Evolutionary conservation across 2,329 filamentous ascomycete species (phyloP).

Genomic region (Stachybotrys chartarum): DNA sequence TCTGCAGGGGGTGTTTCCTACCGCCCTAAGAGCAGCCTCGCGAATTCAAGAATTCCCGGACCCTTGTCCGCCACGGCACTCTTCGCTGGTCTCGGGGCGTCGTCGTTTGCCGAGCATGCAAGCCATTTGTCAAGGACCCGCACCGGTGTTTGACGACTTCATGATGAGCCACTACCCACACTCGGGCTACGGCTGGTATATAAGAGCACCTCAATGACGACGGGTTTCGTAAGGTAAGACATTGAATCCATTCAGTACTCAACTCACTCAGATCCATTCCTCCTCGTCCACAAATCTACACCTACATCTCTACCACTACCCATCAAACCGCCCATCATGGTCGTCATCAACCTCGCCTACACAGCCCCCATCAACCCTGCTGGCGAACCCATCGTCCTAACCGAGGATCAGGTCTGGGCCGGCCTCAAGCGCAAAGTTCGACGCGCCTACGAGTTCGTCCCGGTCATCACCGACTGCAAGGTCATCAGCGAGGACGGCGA

Average conservation of each 20-base stretch:
- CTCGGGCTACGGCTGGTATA: not conserved
- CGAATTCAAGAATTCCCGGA: no score
- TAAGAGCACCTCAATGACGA: not conserved
- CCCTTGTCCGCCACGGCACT: no score
- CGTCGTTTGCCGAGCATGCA: no score
- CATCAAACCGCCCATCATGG: conserved; percentile 15
- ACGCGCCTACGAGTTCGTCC: conserved; percentile 27
- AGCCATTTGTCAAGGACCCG: no score
- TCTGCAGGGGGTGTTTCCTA: no score
- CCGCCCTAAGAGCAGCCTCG: no score
- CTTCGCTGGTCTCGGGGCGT: no score
- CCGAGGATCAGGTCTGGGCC: conserved; percentile 24
- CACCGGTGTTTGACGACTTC: no score
- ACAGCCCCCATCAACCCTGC: conserved; percentile 27
- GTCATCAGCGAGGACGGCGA: conserved; percentile 20
- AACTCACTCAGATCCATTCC: not conserved
- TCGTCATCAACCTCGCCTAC: conserved; percentile 21
- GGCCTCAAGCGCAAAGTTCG: conserved; percentile 28
- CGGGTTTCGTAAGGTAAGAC: not conserved
- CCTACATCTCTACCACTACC: not conserved
- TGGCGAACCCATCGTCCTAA: conserved; percentile 18
- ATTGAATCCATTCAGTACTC: not conserved
- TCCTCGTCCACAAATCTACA: not conserved
- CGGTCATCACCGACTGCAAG: conserved; percentile 23
- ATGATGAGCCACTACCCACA: no score